A percentile compares a stretch with the other conserved stretches of the same genome.
Conservation (phyloP, 139 green algal genomes). For the Closterium sp. region DNA sequence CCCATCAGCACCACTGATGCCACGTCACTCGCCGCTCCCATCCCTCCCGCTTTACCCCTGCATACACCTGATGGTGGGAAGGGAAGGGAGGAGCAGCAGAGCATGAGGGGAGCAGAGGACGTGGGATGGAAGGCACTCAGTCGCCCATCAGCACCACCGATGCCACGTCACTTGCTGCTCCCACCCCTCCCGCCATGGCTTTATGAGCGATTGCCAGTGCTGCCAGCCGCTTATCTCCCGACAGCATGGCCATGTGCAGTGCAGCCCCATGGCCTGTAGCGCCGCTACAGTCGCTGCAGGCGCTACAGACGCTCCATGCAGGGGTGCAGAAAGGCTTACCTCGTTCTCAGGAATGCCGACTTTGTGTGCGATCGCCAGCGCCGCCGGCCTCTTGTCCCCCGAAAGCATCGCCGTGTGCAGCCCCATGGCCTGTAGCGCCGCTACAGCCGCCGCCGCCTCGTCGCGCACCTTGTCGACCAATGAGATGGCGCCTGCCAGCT, state of each 20-base stretch:
- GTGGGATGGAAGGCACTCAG: too few relatives aligned
- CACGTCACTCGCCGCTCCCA: slow-evolving; percentile 77
- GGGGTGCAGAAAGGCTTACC: not conserved
- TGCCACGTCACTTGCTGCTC: slow-evolving; percentile 76
- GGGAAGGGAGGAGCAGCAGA: too few relatives aligned
- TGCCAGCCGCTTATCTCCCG: slow-evolving; percentile 69
- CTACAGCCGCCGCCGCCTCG: slow-evolving; percentile 28
- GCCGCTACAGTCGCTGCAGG: slow-evolving; percentile 1
- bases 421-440: slow-evolving; percentile 52
- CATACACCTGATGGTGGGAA: slow-evolving; percentile 34
- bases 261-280: slow-evolving; percentile 58
- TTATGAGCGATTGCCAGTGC: slow-evolving; percentile 61
- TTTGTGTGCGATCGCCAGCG: slow-evolving; percentile 58
- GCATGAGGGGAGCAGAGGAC: not conserved
- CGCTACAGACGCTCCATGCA: slow-evolving; percentile 25
- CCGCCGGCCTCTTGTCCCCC: slow-evolving; percentile 70
- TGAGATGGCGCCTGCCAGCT: slow-evolving; percentile 19
- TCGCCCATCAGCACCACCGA: too few relatives aligned
- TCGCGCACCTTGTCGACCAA: slow-evolving; percentile 35
- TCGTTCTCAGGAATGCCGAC: slow-evolving; percentile 60
- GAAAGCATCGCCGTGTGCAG: slow-evolving; percentile 72
- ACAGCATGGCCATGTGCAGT: slow-evolving; percentile 69
- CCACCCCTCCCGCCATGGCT: slow-evolving; percentile 67
- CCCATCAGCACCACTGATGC: too few relatives aligned
- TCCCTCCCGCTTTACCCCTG: slow-evolving; percentile 53